Base-by-base conservation (phyloP, 2,329 filamentous ascomycete genomes). In the Trichoderma simmonsii region DNA sequence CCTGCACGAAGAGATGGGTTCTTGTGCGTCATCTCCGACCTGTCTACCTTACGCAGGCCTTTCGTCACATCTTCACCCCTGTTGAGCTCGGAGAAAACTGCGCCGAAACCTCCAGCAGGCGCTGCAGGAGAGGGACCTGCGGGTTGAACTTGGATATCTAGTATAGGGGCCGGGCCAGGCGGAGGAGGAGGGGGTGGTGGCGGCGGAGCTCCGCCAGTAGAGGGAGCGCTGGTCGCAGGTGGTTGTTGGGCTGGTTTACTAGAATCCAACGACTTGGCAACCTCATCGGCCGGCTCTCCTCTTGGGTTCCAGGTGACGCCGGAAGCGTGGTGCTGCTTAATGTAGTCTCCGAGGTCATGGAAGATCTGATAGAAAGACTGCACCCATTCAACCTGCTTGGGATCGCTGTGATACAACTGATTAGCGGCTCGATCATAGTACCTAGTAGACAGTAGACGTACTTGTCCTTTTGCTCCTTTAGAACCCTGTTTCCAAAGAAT, bases 1-100 rank as follows among this genome's bases (percentile, higher is more conserved):
- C 86, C 86, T 28, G 93, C 88, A 74, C 96, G 91, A 72, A 99
- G 86, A 11, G 91, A 89, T 15, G 96, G 96, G 83, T 99, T 99
- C 86, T 98, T 98, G 84, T 99, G 96, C 73, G 96, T 99, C 95
- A 98, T 98, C 82, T 98, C 88, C 69, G 93, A 96, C 79, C 91
- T 92, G 83, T 98, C 95, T 64, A 99, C 96, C 85, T 98, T 99
- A 76, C 93, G 92, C 43, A 99, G 87, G 36, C 93, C 91, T 75
- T 93, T 90, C 4, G 96, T 99, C 73, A 99, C 93, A n/a, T 89
- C 87, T 73, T 93, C 90, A 71, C 96, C 96, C 80, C 92, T 91
- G 83, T 98, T 98, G 68, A 99, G 85, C 75, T 98, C 92, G 54
- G 91, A 92, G 81, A 99, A 99, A 3, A 99, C 94, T 28, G 95